A percentile compares a stretch with the other conserved stretches of the same genome.
Evolutionary conservation across 495 filamentous ascomycete genomes (phyloP).

Genomic region (Aspergillus cristatus): DNA sequence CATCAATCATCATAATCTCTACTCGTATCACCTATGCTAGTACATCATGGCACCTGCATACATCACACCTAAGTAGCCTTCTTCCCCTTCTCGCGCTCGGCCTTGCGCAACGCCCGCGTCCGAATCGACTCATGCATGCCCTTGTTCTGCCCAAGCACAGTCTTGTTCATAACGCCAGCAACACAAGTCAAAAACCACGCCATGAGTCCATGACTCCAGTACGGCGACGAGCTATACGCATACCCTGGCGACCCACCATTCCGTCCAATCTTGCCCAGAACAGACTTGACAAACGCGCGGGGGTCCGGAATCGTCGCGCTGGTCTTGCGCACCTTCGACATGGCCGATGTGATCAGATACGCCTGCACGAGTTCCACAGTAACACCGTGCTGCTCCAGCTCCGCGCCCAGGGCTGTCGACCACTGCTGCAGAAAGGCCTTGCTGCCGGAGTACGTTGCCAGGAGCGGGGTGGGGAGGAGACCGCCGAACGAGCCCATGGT

Average conservation of each 20-base stretch:
- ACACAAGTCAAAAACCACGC: slow-evolving; percentile 73
- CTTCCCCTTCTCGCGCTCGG: slow-evolving; percentile 59
- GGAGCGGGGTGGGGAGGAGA: slow-evolving; percentile 77
- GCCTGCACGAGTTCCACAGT: slow-evolving; percentile 79
- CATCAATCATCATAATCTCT: no score
- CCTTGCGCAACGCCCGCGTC: slow-evolving; percentile 81
- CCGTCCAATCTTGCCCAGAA: slow-evolving; percentile 72
- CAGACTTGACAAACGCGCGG: slow-evolving; percentile 68
- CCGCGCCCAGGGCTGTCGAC: slow-evolving; percentile 77
- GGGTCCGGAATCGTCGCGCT: slow-evolving; percentile 72
- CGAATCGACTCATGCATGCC: slow-evolving; percentile 81
- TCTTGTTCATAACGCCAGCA: slow-evolving; percentile 52
- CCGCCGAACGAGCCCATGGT: slow-evolving; percentile 97
- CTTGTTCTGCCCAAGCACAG: slow-evolving; percentile 59
- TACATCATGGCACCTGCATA: no score
- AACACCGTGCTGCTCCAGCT: slow-evolving; percentile 70
- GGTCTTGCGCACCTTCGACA: slow-evolving; percentile 85
- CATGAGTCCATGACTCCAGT: slow-evolving; percentile 83
- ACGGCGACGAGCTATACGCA: slow-evolving; percentile 79
- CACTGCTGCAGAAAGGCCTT: slow-evolving; percentile 98
- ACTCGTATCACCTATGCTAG: not conserved
- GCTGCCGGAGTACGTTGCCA: slow-evolving; percentile 94
- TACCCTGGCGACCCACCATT: slow-evolving; percentile 65
- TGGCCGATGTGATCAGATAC: slow-evolving; percentile 88
- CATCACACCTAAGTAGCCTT: slow-evolving; percentile 35